These are phyloP conservation scores for Aspergillus fumigatus DNA, from an alignment of 2,329 filamentous ascomycete genomes.

Conservation along the genomic window DNA sequence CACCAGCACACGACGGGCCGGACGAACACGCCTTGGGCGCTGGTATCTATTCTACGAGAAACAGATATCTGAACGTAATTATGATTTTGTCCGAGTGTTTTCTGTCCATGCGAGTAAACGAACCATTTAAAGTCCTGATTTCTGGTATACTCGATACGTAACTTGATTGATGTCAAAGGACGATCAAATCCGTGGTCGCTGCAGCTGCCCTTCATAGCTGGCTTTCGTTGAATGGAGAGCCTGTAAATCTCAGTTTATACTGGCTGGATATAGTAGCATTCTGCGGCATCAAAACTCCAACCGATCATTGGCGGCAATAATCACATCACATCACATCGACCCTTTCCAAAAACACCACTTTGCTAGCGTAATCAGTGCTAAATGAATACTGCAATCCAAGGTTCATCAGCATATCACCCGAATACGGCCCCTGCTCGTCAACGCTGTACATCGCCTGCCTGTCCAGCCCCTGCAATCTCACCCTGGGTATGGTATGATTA, in stretches of 20 bases:
- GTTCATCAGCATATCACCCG: slow-evolving; percentile 60
- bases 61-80: too few species aligned
- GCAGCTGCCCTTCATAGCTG: not conserved
- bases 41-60: too few species aligned
- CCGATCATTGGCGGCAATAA: too few species aligned
- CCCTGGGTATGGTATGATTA: slow-evolving; percentile 51
- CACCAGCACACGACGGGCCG: too few species aligned
- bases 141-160: not conserved
- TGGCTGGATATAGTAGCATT: too few species aligned
- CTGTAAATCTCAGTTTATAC: too few species aligned
- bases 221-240: not conserved
- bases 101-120: too few species aligned
- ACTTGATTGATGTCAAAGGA: not conserved
- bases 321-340: too few species aligned
- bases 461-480: slow-evolving; percentile 57
- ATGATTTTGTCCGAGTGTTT: too few species aligned
- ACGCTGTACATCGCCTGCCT: slow-evolving; percentile 50
- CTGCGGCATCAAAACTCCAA: too few species aligned
- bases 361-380: slow-evolving; percentile 53
- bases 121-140: too few species aligned
- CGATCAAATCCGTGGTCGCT: not conserved
- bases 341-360: slow-evolving; percentile 53
- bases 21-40: too few species aligned
- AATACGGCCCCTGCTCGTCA: slow-evolving; percentile 49
- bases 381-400: slow-evolving; percentile 54